Evolutionary conservation across 805 yeast species (phyloP).

Genomic region (Yarrowia osloensis): DNA sequence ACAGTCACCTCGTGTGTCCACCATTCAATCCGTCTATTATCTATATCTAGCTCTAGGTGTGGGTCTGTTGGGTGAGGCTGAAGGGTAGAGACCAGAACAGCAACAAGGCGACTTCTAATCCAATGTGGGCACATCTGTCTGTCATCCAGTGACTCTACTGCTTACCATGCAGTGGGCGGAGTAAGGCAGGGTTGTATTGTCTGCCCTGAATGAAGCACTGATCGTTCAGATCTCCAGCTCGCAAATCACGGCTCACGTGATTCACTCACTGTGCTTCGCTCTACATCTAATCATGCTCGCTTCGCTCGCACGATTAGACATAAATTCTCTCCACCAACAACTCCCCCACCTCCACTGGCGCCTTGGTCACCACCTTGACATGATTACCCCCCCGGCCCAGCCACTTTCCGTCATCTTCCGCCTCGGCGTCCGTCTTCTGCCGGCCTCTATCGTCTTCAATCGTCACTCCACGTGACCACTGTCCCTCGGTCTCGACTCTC

Average conservation of each 20-base stretch:
- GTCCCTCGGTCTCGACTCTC: constrained; percentile 46
- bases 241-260: too few species aligned
- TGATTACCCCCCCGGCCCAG: constrained; percentile 11
- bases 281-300: neutral
- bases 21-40: neutral
- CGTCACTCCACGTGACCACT: constrained; percentile 45
- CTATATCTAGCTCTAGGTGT: neutral
- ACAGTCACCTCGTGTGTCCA: too few species aligned
- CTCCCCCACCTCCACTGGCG: constrained; percentile 4
- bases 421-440: constrained; percentile 32
- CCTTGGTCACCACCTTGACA: constrained; percentile 27
- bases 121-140: neutral
- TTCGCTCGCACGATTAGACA: neutral
- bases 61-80: too few species aligned
- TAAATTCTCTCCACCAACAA: constrained; percentile 22
- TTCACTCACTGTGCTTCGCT: too few species aligned
- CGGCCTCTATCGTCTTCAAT: constrained; percentile 44
- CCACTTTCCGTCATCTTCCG: constrained; percentile 33
- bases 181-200: too few species aligned
- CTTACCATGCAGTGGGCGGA: too few species aligned
- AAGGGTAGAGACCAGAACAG: too few species aligned
- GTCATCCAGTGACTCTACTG: too few species aligned
- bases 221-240: too few species aligned
- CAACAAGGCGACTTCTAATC: too few species aligned
- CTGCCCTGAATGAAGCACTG: too few species aligned